Evolutionary conservation across 768 basidiomycete species (phyloP).

Genomic region (Phaeotremella fagi): DNA sequence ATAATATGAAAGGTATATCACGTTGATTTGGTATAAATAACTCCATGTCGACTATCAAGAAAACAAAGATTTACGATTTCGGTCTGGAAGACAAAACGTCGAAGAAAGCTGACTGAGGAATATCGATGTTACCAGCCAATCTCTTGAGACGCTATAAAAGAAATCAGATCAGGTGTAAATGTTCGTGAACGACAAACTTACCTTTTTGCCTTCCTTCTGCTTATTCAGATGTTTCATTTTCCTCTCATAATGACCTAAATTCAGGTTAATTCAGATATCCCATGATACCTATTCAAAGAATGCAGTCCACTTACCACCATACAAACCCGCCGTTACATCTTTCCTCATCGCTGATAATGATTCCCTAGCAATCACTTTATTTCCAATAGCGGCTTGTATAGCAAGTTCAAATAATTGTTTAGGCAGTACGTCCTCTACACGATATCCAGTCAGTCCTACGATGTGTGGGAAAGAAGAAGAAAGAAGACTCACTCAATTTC

Average conservation of each 20-base stretch:
- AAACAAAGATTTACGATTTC: conserved; percentile 3
- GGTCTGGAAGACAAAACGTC: conserved; percentile 60
- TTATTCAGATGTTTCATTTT: conserved; percentile 58
- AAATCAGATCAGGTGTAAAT: too few species aligned
- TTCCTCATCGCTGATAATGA: conserved; percentile 67
- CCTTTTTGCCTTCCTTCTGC: conserved; percentile 89
- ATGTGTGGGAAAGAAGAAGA: too few species aligned
- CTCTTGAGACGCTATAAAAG: conserved; percentile 86
- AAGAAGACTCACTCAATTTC: conserved; percentile 79
- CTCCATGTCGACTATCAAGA: too few species aligned
- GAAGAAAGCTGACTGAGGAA: conserved; percentile 95
- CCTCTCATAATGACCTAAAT: conserved; percentile 77
- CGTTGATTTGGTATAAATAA: background rate
- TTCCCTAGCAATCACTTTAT: conserved; percentile 81
- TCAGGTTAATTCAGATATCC: conserved; percentile 3
- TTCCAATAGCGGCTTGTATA: conserved; percentile 87
- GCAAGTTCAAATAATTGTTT: conserved; percentile 89
- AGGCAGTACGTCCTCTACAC: conserved; percentile 72
- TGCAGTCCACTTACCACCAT: conserved; percentile 66
- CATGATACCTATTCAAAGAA: too few species aligned
- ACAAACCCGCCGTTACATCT: conserved; percentile 87
- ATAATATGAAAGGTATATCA: background rate
- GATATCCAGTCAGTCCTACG: background rate
- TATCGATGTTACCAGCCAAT: conserved; percentile 65
- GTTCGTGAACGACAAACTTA: too few species aligned